phyloP scores from a whole-genome alignment of 2,329 filamentous ascomycete genomes.

The Talaromyces piceae region DNA sequence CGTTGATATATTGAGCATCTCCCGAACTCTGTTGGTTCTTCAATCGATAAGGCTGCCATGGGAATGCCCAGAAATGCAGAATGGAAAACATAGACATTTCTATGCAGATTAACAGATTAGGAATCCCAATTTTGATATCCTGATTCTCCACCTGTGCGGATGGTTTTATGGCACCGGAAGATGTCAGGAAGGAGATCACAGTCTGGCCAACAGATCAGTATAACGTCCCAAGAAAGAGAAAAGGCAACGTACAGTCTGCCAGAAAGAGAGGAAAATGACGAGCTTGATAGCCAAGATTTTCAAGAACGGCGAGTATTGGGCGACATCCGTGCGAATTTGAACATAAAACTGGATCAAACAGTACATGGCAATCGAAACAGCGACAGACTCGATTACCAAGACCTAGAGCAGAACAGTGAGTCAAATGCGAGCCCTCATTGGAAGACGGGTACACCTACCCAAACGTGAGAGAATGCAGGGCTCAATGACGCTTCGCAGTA shows the following conservation, averaged over 20 bases:
- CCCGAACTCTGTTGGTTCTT: constrained; percentile 40
- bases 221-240: background rate
- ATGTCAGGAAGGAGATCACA: constrained; percentile 55
- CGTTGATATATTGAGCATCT: constrained; percentile 35
- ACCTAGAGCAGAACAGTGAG: constrained; percentile 36
- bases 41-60: constrained; percentile 62
- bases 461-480: constrained; percentile 75
- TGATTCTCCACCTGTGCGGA: constrained; percentile 58
- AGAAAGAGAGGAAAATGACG: constrained; percentile 86
- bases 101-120: constrained; percentile 67
- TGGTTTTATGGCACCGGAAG: constrained; percentile 56
- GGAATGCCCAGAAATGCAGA: constrained; percentile 75
- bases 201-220: constrained; percentile 30
- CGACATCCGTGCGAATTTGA: constrained; percentile 62
- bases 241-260: constrained; percentile 53
- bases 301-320: constrained; percentile 63
- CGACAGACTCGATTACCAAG: constrained; percentile 60
- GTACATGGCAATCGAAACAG: constrained; percentile 80
- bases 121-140: constrained; percentile 75
- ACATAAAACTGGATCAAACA: constrained; percentile 81
- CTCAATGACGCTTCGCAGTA: constrained; percentile 76
- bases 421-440: background rate
- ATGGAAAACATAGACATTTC: constrained; percentile 79
- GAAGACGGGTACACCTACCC: constrained; percentile 46
- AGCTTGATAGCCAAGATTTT: constrained; percentile 84